Base-by-base conservation (phyloP, 2,329 filamentous ascomycete species). In the Xylariaceae sp. region DNA sequence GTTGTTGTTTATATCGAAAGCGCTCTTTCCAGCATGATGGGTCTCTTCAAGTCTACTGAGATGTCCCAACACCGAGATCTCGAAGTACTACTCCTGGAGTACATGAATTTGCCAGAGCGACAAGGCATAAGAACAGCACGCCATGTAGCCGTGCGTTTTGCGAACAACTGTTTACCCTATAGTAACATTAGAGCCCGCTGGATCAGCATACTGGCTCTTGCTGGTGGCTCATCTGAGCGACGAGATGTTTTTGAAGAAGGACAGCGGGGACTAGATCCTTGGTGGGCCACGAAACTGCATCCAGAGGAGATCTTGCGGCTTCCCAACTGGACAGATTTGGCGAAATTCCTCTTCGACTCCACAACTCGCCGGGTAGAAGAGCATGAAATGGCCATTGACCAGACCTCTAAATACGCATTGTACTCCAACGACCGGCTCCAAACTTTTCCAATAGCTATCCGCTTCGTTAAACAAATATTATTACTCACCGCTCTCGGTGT, bases 231-330 rank as follows among this genome's bases (percentile, higher is more conserved):
- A 2, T 81, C 84, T 44, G 88, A 92, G 67, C 83, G 89, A 39
- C 88, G 86, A 55, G 93, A 97, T 67, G 86, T 97, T 3, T 74
- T 90, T 1, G 94, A 99, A 68, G 93, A 97, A 73, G 94, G 92
- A 1, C 86, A 85, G 57, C 92, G 91, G 70, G 94, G 94, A 0
- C 79, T 97, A 3, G 91, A 96, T 64, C 83, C 83, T 10, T 82
- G 80, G 79, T 80, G 69, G 69, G 66, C 67, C 10, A 67, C 61
- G 13, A 69, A 70, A 53, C 26, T 70, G 23, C 65, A 65, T 13
- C 65, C 68, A 1, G 67, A 70, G 29, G 72, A 71, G 33, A 68
- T 73, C 3, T 68, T 53, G 45, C 57, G 56, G 36, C 68, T 81
- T 13, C 83, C 79, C 1, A 73, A 79, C 55, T 86, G 79, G 83